Evolutionary conservation across 306 rosid species (phyloP), one percentile per base, ranked within the genome.

Genomic region (Lotus japonicus): DNA sequence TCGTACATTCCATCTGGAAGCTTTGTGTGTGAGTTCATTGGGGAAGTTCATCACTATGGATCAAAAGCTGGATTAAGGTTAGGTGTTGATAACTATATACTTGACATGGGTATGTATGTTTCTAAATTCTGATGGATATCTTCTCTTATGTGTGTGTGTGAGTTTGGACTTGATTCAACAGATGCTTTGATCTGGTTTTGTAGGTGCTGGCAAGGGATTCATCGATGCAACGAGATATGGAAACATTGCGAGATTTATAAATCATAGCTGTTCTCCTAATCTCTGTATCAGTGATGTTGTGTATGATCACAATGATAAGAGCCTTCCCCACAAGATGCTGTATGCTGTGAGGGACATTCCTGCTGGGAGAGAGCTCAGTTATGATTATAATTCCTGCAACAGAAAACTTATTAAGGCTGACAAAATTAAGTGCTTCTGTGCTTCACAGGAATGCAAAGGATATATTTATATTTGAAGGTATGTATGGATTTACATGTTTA

Each of bases 21-120:
- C 64, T 78, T 81, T 72, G 68, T 78, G n/a, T 84, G 88, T 4
- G 86, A 81, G 57, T 82, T 63, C 18, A 12, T 76, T 21, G 86
- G 88, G 19, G 84, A 81, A 68, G 48, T 84, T 3, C 17, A 1
- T 35, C 21, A 28, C 28, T 13, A 11, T 5, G 38, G 1, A 17
- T n/a, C n/a, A n/a, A 26, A 36, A 51, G 39, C 14, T 19, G 15
- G 46, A 42, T 60, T 56, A 18, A 66, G 44, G 38, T 7, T 2
- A n/a, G 23, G 42, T 23, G 48, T 0, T 50, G 68, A 60, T 9
- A 6, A 57, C 16, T 71, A 16, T 18, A 5, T 18, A 10, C 18
- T 71, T 58, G 9, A 35, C 5, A n/a, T 60, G 18, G 81, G 81
- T 71, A 59, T 35, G 63, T 50, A 21, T 1, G 26, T 21, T 21